Conservation (phyloP, 2,329 filamentous ascomycete species). For the Emydomyces testavorans region DNA sequence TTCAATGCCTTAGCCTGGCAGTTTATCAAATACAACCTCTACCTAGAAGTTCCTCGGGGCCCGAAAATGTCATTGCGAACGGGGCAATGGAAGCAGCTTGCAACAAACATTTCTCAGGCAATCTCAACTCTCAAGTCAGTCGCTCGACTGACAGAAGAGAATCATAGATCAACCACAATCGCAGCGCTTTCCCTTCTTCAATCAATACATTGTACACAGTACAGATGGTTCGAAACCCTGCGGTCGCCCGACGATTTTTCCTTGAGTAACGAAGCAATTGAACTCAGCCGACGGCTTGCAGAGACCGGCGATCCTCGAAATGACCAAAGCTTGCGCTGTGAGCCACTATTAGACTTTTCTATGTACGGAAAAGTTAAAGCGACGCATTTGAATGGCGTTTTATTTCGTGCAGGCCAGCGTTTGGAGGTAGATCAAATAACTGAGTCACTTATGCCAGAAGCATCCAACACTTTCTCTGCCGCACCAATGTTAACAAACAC, state of each 20-base stretch:
- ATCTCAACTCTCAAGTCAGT: neutral
- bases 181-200: neutral
- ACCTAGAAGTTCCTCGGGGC: conserved; percentile 7
- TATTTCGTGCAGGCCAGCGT: no score
- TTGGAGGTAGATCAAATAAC: no score
- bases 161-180: no score
- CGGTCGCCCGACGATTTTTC: neutral
- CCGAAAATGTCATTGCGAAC: conserved; percentile 8
- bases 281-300: conserved; percentile 5
- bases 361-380: neutral
- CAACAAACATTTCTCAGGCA: neutral
- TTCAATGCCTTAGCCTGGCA: conserved; percentile 11
- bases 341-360: conserved; percentile 2
- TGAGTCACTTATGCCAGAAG: no score
- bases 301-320: conserved; percentile 7
- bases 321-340: neutral
- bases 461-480: no score
- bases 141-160: neutral
- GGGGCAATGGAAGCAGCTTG: conserved; percentile 7
- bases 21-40: conserved; percentile 8
- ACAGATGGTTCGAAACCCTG: conserved; percentile 1
- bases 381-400: no score
- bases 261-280: conserved; percentile 1
- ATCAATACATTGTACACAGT: neutral
- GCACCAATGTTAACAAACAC: no score